phyloP scores from a whole-genome alignment of 2,329 filamentous ascomycete genomes.

The Graphium sp. region DNA sequence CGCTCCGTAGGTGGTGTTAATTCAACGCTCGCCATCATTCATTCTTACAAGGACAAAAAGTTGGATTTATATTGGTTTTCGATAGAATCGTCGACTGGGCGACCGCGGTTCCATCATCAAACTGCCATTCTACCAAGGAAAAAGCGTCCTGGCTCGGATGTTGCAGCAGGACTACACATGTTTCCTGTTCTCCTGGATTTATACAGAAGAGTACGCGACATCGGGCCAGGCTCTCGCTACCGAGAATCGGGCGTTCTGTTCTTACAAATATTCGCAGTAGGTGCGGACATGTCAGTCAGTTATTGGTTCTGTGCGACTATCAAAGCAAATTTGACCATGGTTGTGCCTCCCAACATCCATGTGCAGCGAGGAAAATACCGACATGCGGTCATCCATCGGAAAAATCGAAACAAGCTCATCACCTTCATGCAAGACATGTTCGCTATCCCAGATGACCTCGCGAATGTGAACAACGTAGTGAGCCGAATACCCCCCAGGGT shows the following conservation, averaged over 20 bases:
- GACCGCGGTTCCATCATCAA: too few relatives aligned
- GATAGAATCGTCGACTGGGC: too few relatives aligned
- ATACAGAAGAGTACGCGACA: too few relatives aligned
- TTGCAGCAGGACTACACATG: too few relatives aligned
- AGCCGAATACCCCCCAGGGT: too few relatives aligned
- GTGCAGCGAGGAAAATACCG: conserved; percentile 3
- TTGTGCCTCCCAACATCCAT: conserved; percentile 3
- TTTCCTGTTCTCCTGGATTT: too few relatives aligned
- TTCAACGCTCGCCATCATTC: too few relatives aligned
- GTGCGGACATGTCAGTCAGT: conserved; percentile 22
- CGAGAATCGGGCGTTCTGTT: conserved; percentile 18
- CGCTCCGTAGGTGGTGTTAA: too few relatives aligned
- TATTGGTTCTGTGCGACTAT: conserved; percentile 18
- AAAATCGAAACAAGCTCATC: conserved; percentile 3
- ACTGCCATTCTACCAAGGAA: too few relatives aligned
- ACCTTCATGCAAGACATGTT: conserved; percentile 13
- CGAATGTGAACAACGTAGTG: conserved; percentile 9
- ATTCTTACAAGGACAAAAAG: too few relatives aligned
- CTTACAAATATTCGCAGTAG: conserved; percentile 27
- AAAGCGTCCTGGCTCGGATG: too few relatives aligned
- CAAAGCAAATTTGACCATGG: conserved; percentile 2
- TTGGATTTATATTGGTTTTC: too few relatives aligned
- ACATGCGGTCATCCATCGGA: background rate
- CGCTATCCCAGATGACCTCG: conserved; percentile 18
- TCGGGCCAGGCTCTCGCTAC: conserved; percentile 13